Percentiles rank a stretch among this genome's conserved stretches.
These are phyloP conservation scores for Trypanosoma theileri DNA, from an alignment of 208 protist species.

Conservation along the genomic window DNA sequence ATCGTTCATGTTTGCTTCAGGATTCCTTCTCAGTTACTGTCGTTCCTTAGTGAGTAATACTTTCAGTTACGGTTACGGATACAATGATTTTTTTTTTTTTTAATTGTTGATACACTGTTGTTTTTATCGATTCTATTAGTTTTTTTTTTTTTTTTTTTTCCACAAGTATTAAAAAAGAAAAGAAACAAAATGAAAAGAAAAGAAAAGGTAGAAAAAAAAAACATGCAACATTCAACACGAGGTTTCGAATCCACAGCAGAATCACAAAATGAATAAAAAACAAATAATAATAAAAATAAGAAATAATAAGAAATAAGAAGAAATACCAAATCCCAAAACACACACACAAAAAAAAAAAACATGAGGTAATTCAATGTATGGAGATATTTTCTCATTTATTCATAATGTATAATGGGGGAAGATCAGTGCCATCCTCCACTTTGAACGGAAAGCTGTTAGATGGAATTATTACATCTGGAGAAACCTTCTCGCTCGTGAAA, in stretches of 20 bases:
- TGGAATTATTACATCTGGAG: too few relatives aligned
- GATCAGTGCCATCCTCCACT: not conserved
- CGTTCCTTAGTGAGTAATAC: not conserved
- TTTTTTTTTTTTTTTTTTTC: not conserved
- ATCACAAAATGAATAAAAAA: not conserved
- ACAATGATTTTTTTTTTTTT: constrained; percentile 4
- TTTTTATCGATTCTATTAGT: not conserved
- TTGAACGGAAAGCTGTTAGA: too few relatives aligned
- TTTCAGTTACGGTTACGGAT: not conserved
- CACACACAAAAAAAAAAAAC: not conserved
- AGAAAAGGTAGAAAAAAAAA: constrained; percentile 6
- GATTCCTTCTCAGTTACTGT: not conserved
- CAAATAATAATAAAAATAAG: constrained; percentile 2
- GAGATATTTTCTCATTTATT: not conserved
- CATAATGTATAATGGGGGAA: constrained; percentile 8
- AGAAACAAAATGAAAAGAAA: constrained; percentile 8
- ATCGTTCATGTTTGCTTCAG: constrained; percentile 42
- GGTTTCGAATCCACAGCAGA: not conserved
- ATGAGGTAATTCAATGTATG: not conserved
- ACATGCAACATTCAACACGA: not conserved
- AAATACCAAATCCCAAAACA: constrained; percentile 9
- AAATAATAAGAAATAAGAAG: constrained; percentile 11
- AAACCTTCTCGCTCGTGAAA: not conserved
- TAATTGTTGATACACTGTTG: constrained; percentile 24
- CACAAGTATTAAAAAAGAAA: constrained; percentile 1